Evolutionary conservation across 2,329 filamentous ascomycete species (phyloP).

Genomic region (Botrytis elliptica): DNA sequence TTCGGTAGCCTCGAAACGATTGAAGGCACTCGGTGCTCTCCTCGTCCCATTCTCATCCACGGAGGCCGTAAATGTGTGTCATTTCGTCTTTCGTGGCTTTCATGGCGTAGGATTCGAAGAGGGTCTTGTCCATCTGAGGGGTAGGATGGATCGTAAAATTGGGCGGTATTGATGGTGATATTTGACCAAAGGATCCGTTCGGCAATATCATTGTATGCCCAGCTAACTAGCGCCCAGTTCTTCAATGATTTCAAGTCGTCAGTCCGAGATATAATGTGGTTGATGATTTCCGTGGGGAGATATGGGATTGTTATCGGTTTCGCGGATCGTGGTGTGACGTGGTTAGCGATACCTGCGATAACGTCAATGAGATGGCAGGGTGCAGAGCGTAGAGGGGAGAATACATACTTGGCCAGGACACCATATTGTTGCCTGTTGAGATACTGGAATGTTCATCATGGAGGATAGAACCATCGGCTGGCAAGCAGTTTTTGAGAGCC

Average conservation of each 20-base stretch:
- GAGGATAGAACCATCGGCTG: constrained; percentile 2
- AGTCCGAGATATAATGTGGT: constrained; percentile 18
- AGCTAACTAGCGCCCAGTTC: constrained; percentile 18
- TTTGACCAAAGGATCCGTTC: constrained; percentile 22
- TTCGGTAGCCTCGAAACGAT: constrained; percentile 13
- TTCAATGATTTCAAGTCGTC: constrained; percentile 22
- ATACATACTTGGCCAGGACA: constrained; percentile 3
- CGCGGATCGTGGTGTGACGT: constrained; percentile 5
- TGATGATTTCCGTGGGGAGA: constrained; percentile 18
- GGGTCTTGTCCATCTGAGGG: constrained; percentile 16
- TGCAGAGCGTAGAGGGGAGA: not conserved
- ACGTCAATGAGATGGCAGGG: constrained; percentile 1
- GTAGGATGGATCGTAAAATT: constrained; percentile 19
- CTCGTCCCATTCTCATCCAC: not conserved
- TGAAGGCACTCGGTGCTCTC: constrained; percentile 15
- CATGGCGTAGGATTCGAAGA: constrained; percentile 14
- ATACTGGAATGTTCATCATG: constrained; percentile 17
- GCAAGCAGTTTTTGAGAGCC: constrained; percentile 12
- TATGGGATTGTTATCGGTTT: constrained; percentile 18
- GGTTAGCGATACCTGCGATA: constrained; percentile 8
- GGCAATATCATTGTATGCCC: constrained; percentile 16
- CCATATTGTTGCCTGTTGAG: constrained; percentile 13
- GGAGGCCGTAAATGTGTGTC: not conserved
- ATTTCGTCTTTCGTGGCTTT: constrained; percentile 4
- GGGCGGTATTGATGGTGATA: constrained; percentile 20